Evolutionary conservation across 306 rosid genomes (phyloP).

Genomic region (Notholithocarpus densiflorus): DNA sequence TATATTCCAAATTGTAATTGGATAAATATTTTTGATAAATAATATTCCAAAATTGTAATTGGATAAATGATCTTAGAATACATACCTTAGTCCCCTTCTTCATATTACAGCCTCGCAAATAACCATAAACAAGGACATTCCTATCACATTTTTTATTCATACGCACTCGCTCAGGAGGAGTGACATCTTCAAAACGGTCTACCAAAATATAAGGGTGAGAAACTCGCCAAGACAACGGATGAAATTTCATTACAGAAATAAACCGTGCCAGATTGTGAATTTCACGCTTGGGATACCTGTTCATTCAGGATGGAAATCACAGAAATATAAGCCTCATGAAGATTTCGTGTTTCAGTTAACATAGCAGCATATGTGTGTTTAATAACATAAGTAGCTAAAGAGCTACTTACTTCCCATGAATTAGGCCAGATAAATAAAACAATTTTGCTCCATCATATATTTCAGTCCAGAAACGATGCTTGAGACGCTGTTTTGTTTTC

Average conservation of each 20-base stretch:
- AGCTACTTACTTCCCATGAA: conserved; percentile 79
- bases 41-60: background rate
- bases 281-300: conserved; percentile 86
- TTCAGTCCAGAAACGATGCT: conserved; percentile 94
- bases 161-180: conserved; percentile 76
- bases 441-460: conserved; percentile 90
- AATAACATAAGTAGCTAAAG: background rate
- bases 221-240: conserved; percentile 85
- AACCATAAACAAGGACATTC: conserved; percentile 83
- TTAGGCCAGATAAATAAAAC: conserved; percentile 88
- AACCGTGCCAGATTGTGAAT: conserved; percentile 90
- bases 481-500: conserved; percentile 83
- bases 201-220: conserved; percentile 87
- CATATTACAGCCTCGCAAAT: conserved; percentile 88
- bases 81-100: conserved; percentile 82
- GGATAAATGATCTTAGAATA: background rate
- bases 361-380: background rate
- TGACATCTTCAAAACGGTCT: conserved; percentile 93
- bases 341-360: background rate
- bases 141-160: conserved; percentile 75
- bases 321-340: background rate
- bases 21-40: background rate
- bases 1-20: background rate
- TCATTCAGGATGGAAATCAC: conserved; percentile 13
- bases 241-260: conserved; percentile 93